Evolutionary conservation across 768 basidiomycete genomes (phyloP).

Genomic region (Rossbeevera mucosa): DNA sequence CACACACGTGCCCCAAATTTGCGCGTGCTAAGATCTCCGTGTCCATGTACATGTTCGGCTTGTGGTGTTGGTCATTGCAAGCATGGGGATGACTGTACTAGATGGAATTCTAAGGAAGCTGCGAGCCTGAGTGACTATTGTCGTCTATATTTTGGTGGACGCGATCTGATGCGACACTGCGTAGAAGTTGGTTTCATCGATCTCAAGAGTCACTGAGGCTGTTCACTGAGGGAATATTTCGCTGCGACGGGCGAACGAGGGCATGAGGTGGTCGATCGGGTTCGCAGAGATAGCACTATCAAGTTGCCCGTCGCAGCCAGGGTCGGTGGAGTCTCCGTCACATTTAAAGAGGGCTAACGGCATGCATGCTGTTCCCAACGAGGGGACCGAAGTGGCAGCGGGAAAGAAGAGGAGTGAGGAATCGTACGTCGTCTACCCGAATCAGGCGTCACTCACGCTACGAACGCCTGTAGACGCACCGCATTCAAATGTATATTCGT

Average conservation of each 20-base stretch:
- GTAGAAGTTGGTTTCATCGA: constrained; percentile 20
- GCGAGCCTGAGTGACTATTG: constrained; percentile 18
- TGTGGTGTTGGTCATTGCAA: constrained; percentile 24
- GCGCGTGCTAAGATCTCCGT: background rate
- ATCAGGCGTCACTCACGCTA: no score
- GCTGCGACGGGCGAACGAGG: background rate
- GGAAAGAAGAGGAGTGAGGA: background rate
- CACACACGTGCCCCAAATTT: background rate
- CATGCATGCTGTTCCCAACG: background rate
- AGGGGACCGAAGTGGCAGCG: background rate
- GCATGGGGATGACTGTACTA: constrained; percentile 27
- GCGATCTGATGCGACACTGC: background rate
- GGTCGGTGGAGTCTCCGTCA: background rate
- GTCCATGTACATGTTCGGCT: constrained; percentile 15
- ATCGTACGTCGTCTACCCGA: no score
- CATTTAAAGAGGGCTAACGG: background rate
- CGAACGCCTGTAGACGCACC: constrained; percentile 4
- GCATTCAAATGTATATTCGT: constrained; percentile 8
- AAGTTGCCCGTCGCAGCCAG: background rate
- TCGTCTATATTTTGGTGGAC: background rate
- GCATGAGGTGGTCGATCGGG: constrained; percentile 2
- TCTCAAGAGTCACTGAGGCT: constrained; percentile 2
- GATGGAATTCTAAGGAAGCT: constrained; percentile 19
- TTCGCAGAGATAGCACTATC: constrained; percentile 3
- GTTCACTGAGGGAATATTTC: background rate